These are phyloP conservation scores for Aristolochia fimbriata DNA, from an alignment of 164 flowering plant species.

Conservation along the genomic window DNA sequence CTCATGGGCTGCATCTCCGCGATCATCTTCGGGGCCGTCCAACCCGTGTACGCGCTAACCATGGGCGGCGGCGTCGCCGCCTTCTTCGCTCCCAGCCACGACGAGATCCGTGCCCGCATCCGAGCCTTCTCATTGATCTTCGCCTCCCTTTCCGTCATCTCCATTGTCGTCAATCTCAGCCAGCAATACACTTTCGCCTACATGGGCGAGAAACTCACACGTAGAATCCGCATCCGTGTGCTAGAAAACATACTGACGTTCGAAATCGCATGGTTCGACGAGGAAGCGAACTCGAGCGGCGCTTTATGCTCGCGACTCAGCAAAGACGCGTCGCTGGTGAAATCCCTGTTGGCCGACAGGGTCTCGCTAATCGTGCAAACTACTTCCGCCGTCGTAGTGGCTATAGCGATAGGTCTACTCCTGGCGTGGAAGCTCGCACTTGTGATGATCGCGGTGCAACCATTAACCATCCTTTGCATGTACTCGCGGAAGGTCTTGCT, in stretches of 20 bases:
- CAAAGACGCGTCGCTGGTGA: conserved; percentile 50
- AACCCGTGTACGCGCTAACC: conserved; percentile 50
- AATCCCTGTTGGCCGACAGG: conserved; percentile 33
- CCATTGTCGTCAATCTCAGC: conserved; percentile 34
- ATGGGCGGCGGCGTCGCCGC: conserved; percentile 71
- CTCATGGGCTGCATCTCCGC: conserved; percentile 48
- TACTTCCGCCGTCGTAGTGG: conserved; percentile 19
- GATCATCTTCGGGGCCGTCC: conserved; percentile 57
- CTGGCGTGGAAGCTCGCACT: conserved; percentile 35
- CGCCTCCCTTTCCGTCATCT: conserved; percentile 39
- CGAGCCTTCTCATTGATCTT: conserved; percentile 40
- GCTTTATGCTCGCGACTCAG: conserved; percentile 69
- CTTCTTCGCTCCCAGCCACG: conserved; percentile 44
- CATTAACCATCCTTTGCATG: conserved; percentile 28
- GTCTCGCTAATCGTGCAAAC: conserved; percentile 33
- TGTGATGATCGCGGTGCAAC: conserved; percentile 39
- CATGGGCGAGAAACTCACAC: conserved; percentile 76
- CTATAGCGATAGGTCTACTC: conserved; percentile 20
- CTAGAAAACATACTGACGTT: conserved; percentile 67
- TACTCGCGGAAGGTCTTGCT: conserved; percentile 29
- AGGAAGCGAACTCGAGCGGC: conserved; percentile 63
- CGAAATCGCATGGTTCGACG: conserved; percentile 82
- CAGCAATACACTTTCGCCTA: conserved; percentile 73
- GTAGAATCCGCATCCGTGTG: conserved; percentile 64
- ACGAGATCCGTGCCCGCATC: conserved; percentile 43